phyloP scores from a whole-genome alignment of 768 basidiomycete genomes.

The Lactarius pseudohatsudake region DNA sequence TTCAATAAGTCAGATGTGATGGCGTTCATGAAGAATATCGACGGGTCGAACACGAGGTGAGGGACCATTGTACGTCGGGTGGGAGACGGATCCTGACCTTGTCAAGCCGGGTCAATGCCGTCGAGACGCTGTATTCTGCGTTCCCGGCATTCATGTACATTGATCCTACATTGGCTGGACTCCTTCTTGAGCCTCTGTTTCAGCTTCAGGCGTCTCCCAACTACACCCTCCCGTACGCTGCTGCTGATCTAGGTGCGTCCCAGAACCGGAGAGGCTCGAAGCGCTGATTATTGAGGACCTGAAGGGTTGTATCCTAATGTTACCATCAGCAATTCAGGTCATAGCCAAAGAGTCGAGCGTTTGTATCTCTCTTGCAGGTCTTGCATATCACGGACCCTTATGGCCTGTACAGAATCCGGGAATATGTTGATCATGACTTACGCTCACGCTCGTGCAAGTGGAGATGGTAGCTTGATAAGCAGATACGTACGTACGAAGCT shows the following conservation, averaged over 20 bases:
- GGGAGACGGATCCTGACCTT: constrained; percentile 5
- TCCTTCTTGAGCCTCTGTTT: constrained; percentile 31
- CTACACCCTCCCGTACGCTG: constrained; percentile 26
- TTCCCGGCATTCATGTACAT: constrained; percentile 55
- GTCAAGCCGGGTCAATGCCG: constrained; percentile 41
- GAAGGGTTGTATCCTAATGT: constrained; percentile 22
- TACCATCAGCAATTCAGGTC: neutral
- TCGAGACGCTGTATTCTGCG: constrained; percentile 55
- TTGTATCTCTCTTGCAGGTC: neutral
- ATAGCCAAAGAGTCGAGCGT: constrained; percentile 22
- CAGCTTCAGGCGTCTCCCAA: constrained; percentile 23
- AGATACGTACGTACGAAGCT: constrained; percentile 26
- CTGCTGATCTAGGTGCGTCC: constrained; percentile 30
- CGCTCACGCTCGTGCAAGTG: constrained; percentile 33
- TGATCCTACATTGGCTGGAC: constrained; percentile 48
- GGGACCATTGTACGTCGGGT: neutral
- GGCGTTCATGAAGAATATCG: constrained; percentile 47
- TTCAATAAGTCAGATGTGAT: constrained; percentile 54
- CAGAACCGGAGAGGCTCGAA: no score
- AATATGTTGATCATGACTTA: constrained; percentile 40
- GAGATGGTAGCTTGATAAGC: constrained; percentile 32
- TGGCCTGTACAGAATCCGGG: constrained; percentile 31
- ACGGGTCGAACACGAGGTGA: constrained; percentile 39
- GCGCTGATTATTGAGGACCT: neutral
- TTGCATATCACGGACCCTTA: neutral